Conservation (phyloP, 257 asterid genomes). For the Scutellaria galericulata region DNA sequence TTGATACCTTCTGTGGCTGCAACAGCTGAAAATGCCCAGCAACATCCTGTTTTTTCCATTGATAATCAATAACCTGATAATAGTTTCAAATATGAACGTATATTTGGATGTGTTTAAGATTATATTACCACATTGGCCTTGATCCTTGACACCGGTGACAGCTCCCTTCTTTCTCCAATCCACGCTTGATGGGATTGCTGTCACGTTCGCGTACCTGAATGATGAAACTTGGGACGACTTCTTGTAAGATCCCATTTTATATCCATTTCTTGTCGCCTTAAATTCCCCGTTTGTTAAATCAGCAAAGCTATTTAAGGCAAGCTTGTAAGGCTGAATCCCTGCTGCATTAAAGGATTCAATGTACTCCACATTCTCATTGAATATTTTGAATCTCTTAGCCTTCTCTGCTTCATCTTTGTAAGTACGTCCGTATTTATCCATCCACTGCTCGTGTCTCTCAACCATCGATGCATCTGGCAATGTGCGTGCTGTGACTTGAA, state of each 20-base stretch:
- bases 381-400: slow-evolving; percentile 38
- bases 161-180: slow-evolving; percentile 48
- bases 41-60: slow-evolving; percentile 33
- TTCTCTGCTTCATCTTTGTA: slow-evolving; percentile 44
- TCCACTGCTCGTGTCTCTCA: slow-evolving; percentile 46
- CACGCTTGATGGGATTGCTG: slow-evolving; percentile 36
- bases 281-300: slow-evolving; percentile 43
- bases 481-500: slow-evolving; percentile 23
- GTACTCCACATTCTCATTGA: slow-evolving; percentile 41
- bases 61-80: not conserved
- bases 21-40: slow-evolving; percentile 56
- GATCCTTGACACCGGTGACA: slow-evolving; percentile 43
- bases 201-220: slow-evolving; percentile 38
- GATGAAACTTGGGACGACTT: slow-evolving; percentile 27
- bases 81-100: no score
- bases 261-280: slow-evolving; percentile 35
- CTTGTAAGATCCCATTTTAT: not conserved
- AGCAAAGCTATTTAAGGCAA: slow-evolving; percentile 44
- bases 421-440: slow-evolving; percentile 35
- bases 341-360: slow-evolving; percentile 35
- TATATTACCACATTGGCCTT: slow-evolving; percentile 42
- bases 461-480: slow-evolving; percentile 31
- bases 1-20: slow-evolving; percentile 55
- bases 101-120: not conserved
- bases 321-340: slow-evolving; percentile 31